Evolutionary conservation across 768 basidiomycete genomes (phyloP), one percentile per base, ranked within the genome.

Genomic region (Lactarius hengduanensis): DNA sequence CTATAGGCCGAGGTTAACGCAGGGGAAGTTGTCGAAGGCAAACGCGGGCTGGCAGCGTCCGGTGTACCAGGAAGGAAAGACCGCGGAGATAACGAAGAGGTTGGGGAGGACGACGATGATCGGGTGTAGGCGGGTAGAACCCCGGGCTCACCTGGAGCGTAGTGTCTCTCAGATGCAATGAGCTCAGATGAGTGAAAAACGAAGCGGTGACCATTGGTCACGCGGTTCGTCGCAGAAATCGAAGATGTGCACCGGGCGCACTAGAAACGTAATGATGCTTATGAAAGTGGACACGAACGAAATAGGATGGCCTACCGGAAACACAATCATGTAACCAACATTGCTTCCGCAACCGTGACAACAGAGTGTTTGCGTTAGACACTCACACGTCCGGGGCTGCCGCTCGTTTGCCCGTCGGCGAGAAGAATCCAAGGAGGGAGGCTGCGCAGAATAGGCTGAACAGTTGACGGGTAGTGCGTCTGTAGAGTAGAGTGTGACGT

Each of bases 141-240:
- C 28, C 89, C 88, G 32, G 82, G 83, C 73, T 92, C 90, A 66
- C 83, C 80, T 41, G 77, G 77, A 63, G 90, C 77, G 69, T 90
- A 87, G 71, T 82, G 81, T 53, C 90, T 84, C 72, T 89, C 88
- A 32, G 82, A 82, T 10, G 84, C 84, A 30, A 76, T 70, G 61
- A 92, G 84, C 75, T 89, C 88, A 69, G 75, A 82, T 47, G 88
- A 88, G 78, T 94, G 91, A 75, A 94, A 94, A 41, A 94, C 92
- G 75, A 91, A 94, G 36, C 91, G 86, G 74, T 93, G 91, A 10
- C 91, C 90, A 75, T 93, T 94, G 28, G 91, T 91, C 9, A 86
- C 81, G 65, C 89, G 85, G 74, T 89, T 88, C 20, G 83, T 84
- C 6, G 81, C 81, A 57, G 83, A 81, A 60, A 87, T 86, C 2